Evolutionary conservation across 352 stramenopile genomes (phyloP), one percentile per base, ranked within the genome.

Genomic region (Globisporangium emineosum): DNA sequence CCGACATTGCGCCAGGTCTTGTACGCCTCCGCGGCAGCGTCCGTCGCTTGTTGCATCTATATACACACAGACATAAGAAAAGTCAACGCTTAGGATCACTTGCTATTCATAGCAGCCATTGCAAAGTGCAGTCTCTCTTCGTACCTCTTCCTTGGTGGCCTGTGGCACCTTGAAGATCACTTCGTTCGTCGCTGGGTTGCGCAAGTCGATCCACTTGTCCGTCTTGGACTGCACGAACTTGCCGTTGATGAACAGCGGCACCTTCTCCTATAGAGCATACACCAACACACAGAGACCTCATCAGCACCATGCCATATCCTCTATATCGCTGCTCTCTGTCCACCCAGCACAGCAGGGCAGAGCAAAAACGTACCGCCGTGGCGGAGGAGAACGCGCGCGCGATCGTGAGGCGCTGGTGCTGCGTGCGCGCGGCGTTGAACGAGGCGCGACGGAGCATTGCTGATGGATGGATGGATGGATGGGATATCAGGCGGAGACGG

Each of bases 1-100:
- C 97, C 90, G 47, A 98, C 92, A 30, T 96, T 83, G 64, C 88
- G 91, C 97, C 97, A 99, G 25, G 81, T 86, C 64, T 90, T 88
- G 79, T 97, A 98, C 15, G 96, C 96, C 27, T 81, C 72, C 1
- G 82, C 75, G 21, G 90, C 87, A 9, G 80, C 73, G 21, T 83
- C 73, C 0, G 96, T 86, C 37, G 97, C 93, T 60, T 79, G 64
- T 42, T 90, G 69, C 74, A 99, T 94, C 81, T 97, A 30, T 12
- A 60, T 5, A 5, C 29, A 67, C 1, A 13, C 32, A 23, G 21
- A 51, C 13, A 50, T 51, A 5, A 12, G 3, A 19, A 58, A 10
- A 57, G 8, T 2, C 17, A 40, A 57, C 27, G 60, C 17, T 57
- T 57, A 57, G 51, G 6, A 19, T 25, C 19, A n/a, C 12, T 57